A percentile compares a stretch with the other conserved stretches of the same genome.
phyloP scores from a whole-genome alignment of 1,139 yeast genomes.

The Torulaspora globosa region DNA sequence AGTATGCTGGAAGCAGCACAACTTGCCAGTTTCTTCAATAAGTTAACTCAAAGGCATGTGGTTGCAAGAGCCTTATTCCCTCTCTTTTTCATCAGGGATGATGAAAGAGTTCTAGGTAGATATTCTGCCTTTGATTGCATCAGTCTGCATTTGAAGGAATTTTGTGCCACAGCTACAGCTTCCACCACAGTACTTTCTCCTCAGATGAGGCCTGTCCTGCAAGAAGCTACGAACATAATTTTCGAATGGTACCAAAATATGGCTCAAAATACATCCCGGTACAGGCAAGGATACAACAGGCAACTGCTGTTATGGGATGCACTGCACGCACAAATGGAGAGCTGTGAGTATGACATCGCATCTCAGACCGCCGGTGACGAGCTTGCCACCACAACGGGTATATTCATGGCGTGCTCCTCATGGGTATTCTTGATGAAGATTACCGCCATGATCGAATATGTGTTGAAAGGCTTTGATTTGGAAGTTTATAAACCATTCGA shows the following conservation, averaged over 20 bases:
- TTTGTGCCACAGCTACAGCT: constrained; percentile 37
- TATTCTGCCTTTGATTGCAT: constrained; percentile 34
- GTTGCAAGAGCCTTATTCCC: constrained; percentile 61
- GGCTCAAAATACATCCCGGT: constrained; percentile 77
- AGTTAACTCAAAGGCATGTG: constrained; percentile 43
- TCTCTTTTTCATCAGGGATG: constrained; percentile 56
- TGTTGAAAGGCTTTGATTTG: constrained; percentile 69
- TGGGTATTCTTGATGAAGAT: constrained; percentile 67
- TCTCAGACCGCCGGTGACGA: constrained; percentile 32
- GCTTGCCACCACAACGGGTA: constrained; percentile 30
- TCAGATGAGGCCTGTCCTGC: constrained; percentile 22
- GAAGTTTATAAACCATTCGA: constrained; percentile 75
- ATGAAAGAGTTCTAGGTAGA: constrained; percentile 48
- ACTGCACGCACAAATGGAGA: constrained; percentile 64
- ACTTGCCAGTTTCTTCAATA: constrained; percentile 36
- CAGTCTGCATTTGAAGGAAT: constrained; percentile 33
- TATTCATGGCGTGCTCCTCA: constrained; percentile 57
- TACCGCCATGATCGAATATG: constrained; percentile 65
- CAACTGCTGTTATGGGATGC: constrained; percentile 67
- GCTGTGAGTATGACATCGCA: constrained; percentile 45
- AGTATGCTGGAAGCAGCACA: constrained; percentile 32
- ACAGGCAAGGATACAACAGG: constrained; percentile 66
- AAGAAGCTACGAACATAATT: constrained; percentile 38
- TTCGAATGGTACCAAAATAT: constrained; percentile 55
- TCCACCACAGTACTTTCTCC: constrained; percentile 20